Evolutionary conservation across 176 grass and related monocot genomes (phyloP).

Genomic region (Musa beccarii): DNA sequence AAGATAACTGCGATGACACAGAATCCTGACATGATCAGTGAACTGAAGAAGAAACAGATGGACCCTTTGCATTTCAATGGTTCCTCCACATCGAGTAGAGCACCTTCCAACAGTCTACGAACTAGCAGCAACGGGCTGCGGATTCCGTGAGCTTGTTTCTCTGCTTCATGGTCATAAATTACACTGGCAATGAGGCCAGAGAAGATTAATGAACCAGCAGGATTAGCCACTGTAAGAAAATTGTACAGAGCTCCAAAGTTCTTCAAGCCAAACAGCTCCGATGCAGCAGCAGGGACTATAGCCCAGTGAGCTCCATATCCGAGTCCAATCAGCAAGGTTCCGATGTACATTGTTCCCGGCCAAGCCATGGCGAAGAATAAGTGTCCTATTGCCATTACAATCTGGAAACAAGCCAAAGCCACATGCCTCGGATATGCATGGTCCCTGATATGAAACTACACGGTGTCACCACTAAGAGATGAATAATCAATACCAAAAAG

Average conservation of each 20-base stretch:
- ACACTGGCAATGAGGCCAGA: constrained; percentile 68
- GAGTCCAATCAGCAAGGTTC: constrained; percentile 64
- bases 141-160: constrained; percentile 45
- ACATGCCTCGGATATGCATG: constrained; percentile 63
- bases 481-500: too few species aligned
- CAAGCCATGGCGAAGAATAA: constrained; percentile 88
- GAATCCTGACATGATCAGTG: constrained; percentile 70
- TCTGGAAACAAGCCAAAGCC: constrained; percentile 47
- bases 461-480: too few species aligned
- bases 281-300: constrained; percentile 58
- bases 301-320: constrained; percentile 67
- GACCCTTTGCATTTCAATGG: constrained; percentile 56
- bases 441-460: constrained; percentile 38
- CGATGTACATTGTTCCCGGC: constrained; percentile 78
- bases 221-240: constrained; percentile 79
- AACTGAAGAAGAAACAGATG: constrained; percentile 68
- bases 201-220: constrained; percentile 57
- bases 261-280: constrained; percentile 72
- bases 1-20: constrained; percentile 49
- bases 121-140: constrained; percentile 14
- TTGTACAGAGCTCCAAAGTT: constrained; percentile 85
- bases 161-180: constrained; percentile 61
- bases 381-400: constrained; percentile 58
- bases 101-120: constrained; percentile 14
- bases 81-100: constrained; percentile 27